phyloP scores from a whole-genome alignment of 805 yeast species.

The Saturnispora quitensis region DNA sequence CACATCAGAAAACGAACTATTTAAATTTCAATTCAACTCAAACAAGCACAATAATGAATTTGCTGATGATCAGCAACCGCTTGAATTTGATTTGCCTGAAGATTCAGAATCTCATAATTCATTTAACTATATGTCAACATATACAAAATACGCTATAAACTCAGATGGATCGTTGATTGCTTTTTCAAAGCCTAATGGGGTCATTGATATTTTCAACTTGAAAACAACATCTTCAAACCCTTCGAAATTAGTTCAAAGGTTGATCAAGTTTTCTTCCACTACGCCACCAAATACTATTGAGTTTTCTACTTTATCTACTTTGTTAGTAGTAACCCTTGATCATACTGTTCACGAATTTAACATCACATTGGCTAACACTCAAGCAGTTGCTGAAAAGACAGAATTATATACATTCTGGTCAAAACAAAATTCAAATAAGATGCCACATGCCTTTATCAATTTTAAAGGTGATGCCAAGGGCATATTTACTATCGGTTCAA shows the following conservation, averaged over 20 bases:
- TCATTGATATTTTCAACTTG: slow-evolving; percentile 43
- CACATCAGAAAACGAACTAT: slow-evolving; percentile 52
- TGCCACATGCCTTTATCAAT: slow-evolving; percentile 55
- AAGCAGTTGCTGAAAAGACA: slow-evolving; percentile 3
- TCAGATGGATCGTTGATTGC: slow-evolving; percentile 39
- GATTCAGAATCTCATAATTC: background rate
- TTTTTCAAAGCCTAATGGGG: slow-evolving; percentile 56
- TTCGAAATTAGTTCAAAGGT: slow-evolving; percentile 20
- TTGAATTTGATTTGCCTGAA: slow-evolving; percentile 26
- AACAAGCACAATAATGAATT: slow-evolving; percentile 29
- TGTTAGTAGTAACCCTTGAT: slow-evolving; percentile 63
- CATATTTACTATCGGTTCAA: slow-evolving; percentile 37
- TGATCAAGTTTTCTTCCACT: slow-evolving; percentile 51
- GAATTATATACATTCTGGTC: slow-evolving; percentile 68
- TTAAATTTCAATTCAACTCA: slow-evolving; percentile 29
- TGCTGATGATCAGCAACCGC: slow-evolving; percentile 30
- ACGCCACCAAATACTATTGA: slow-evolving; percentile 45
- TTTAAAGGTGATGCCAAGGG: slow-evolving; percentile 68
- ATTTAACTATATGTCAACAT: slow-evolving; percentile 33
- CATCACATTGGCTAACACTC: slow-evolving; percentile 14
- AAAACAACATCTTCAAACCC: slow-evolving; percentile 17
- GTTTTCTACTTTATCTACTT: slow-evolving; percentile 40
- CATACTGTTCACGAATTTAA: slow-evolving; percentile 68
- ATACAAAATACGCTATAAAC: slow-evolving; percentile 45
- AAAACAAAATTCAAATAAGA: slow-evolving; percentile 57